phyloP scores from a whole-genome alignment of 345 rosid species.

The Cardamine resedifolia region DNA sequence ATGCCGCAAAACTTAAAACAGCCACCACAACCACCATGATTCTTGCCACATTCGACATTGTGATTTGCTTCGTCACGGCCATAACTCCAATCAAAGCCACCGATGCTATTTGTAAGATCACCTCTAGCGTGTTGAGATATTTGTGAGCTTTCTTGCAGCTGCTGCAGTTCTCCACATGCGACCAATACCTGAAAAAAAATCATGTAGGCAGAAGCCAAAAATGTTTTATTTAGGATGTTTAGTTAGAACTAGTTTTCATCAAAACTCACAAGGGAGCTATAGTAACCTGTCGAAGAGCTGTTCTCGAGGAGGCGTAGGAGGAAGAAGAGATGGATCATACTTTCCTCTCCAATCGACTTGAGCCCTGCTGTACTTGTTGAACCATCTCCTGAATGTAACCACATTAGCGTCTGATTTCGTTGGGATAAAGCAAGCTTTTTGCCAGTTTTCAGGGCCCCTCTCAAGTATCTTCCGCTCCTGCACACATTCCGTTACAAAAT shows the following conservation, averaged over 20 bases:
- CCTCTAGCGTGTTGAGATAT: constrained; percentile 58
- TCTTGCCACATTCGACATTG: constrained; percentile 48
- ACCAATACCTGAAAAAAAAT: constrained; percentile 59
- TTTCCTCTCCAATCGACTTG: constrained; percentile 76
- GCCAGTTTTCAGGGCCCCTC: constrained; percentile 74
- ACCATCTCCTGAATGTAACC: constrained; percentile 77
- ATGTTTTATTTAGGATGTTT: neutral
- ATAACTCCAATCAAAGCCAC: constrained; percentile 53
- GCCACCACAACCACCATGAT: constrained; percentile 46
- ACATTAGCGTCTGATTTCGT: constrained; percentile 75
- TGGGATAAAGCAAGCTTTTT: constrained; percentile 77
- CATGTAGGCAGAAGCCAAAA: neutral
- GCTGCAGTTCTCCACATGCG: constrained; percentile 79
- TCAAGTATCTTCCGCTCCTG: constrained; percentile 86
- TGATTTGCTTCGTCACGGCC: constrained; percentile 51
- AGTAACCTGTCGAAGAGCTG: constrained; percentile 75
- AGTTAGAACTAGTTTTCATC: neutral
- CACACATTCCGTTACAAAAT: neutral
- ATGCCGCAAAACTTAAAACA: constrained; percentile 60
- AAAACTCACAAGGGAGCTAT: neutral
- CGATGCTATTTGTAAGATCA: constrained; percentile 54
- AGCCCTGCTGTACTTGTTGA: constrained; percentile 61
- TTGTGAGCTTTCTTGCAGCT: constrained; percentile 71
- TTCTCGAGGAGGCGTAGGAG: constrained; percentile 74
- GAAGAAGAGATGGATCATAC: constrained; percentile 62